Base-by-base conservation (phyloP, 345 rosid species). In the Carallia pectinifolia region DNA sequence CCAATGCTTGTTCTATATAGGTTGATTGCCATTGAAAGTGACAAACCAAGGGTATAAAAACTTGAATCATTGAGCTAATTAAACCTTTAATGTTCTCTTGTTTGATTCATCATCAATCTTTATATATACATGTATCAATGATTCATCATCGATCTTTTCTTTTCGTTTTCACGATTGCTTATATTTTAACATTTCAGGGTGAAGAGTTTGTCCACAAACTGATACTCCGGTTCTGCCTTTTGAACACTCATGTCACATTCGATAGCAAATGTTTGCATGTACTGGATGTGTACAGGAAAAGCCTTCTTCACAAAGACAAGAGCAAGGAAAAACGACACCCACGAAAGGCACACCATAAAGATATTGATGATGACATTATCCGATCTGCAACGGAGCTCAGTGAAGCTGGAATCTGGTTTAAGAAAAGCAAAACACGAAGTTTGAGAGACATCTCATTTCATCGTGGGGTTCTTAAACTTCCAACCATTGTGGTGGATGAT, bases 381-480 rank as follows among this genome's bases (percentile, higher is more conserved):
- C 52, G 75, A 4, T 81, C 85, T 1, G 89, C 87, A n/a, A 77
- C 79, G 1, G 84, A 83, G 77, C 76, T 85, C 0, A 54, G 69
- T 8, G 84, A 85, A 55, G 82, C 82, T 0, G 87, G 85, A 47
- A 79, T 85, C 71, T 12, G 68, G 23, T 77, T 85, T 74, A 75
- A 71, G 65, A 75, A 58, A 58, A 79, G 79, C 17, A 64, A 48
- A 23, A 79, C 50, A 0, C 19, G 1, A 3, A 69, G 85, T 78
- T 62, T 83, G 27, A 79, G 34, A 64, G 82, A 79, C 67, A 81
- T 85, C 33, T 77, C 81, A n/a, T 85, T 85, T 76, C 67, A 13
- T 1, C 38, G 70, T 0, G 83, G 84, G 4, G 66, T 68, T 39
- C 80, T 85, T 1, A 70, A 61, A 52, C 83, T 85, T 18, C 86